Evolutionary conservation across 371 early-diverging fungal species (phyloP).

Genomic region (Dichotomocladium elegans): DNA sequence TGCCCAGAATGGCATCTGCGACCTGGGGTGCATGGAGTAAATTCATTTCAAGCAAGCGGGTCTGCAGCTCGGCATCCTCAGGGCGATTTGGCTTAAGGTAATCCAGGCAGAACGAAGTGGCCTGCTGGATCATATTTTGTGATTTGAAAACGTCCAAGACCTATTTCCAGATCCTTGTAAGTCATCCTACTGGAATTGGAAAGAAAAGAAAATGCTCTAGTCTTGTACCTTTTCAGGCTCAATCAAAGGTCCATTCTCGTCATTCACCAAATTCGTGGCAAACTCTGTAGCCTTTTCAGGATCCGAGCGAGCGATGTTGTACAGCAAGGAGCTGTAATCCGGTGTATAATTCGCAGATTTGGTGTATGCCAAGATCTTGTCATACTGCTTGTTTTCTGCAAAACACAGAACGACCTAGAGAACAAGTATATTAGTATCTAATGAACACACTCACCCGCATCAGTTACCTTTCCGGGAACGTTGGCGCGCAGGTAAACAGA

Average conservation of each 20-base stretch:
- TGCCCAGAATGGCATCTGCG: slow-evolving; percentile 96
- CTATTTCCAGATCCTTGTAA: not conserved
- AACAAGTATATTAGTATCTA: not conserved
- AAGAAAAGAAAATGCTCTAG: not conserved
- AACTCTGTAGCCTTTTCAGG: slow-evolving; percentile 94
- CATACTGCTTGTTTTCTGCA: slow-evolving; percentile 95
- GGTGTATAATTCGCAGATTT: slow-evolving; percentile 91
- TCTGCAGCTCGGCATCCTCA: slow-evolving; percentile 92
- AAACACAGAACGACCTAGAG: slow-evolving; percentile 83
- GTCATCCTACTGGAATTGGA: no score
- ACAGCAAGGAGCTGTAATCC: slow-evolving; percentile 86
- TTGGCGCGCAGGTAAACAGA: slow-evolving; percentile 94
- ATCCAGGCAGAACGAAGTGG: slow-evolving; percentile 93
- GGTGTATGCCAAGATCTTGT: slow-evolving; percentile 93
- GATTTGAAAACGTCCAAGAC: slow-evolving; percentile 88
- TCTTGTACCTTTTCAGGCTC: slow-evolving; percentile 71
- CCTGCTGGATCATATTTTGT: slow-evolving; percentile 92
- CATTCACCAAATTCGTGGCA: slow-evolving; percentile 83
- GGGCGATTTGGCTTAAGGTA: slow-evolving; percentile 89
- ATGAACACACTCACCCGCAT: not conserved
- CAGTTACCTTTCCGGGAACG: slow-evolving; percentile 72
- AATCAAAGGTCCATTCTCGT: slow-evolving; percentile 80
- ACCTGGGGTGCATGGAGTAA: slow-evolving; percentile 95
- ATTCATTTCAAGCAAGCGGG: slow-evolving; percentile 96
- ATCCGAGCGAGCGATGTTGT: slow-evolving; percentile 85